Evolutionary conservation across 257 asterid genomes (phyloP).

Genomic region (Capsicum pubescens): DNA sequence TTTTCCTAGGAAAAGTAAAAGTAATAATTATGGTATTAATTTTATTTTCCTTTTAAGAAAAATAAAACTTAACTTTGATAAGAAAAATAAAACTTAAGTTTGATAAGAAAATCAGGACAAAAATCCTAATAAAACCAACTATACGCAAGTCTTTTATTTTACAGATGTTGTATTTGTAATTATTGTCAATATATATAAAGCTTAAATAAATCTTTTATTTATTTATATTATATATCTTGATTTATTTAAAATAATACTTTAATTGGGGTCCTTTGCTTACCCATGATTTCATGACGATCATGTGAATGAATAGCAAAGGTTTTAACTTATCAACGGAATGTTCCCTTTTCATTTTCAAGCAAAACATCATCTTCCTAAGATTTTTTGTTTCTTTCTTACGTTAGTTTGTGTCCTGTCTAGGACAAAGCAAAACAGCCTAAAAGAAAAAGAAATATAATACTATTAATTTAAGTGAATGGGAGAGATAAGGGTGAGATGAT

Average conservation of each 20-base stretch:
- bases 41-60: too few species aligned
- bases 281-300: constrained; percentile 32
- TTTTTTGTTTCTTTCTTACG: constrained; percentile 25
- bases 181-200: background rate
- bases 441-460: background rate
- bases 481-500: background rate
- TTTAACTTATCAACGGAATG: constrained; percentile 15
- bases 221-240: background rate
- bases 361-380: constrained; percentile 13
- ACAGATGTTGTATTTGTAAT: background rate
- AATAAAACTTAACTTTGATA: too few species aligned
- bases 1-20: too few species aligned
- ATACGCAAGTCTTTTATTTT: too few species aligned
- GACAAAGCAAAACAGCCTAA: background rate
- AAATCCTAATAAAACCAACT: too few species aligned
- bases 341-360: constrained; percentile 14
- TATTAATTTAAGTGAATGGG: accelerated
- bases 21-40: too few species aligned
- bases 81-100: too few species aligned
- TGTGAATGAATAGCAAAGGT: constrained; percentile 19
- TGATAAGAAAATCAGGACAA: too few species aligned
- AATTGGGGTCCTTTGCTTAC: constrained; percentile 32
- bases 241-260: constrained; percentile 35
- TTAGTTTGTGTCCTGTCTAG: constrained; percentile 20
- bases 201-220: background rate